A percentile compares a stretch with the other conserved stretches of the same genome.
Conservation (phyloP, 768 basidiomycete species). For the Paxillus rubicundulus region DNA sequence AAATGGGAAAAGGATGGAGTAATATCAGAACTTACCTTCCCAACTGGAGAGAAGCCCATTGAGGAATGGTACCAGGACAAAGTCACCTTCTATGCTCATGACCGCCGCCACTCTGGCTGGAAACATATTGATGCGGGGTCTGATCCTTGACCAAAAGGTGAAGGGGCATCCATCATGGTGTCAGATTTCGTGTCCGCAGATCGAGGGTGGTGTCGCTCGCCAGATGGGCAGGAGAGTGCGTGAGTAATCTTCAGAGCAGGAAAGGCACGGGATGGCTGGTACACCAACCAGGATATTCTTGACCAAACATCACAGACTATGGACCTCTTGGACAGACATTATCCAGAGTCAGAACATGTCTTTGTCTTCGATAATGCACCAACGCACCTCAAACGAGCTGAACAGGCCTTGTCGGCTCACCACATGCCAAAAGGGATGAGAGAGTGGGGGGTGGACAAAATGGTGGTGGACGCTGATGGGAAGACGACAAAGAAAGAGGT, state of each 20-base stretch:
- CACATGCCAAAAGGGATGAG: slow-evolving; percentile 20
- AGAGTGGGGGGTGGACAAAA: too few species aligned
- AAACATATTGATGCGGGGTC: slow-evolving; percentile 14
- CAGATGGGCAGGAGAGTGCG: slow-evolving; percentile 16
- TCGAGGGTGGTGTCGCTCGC: slow-evolving; percentile 22
- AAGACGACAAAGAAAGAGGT: slow-evolving; percentile 27
- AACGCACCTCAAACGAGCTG: slow-evolving; percentile 23
- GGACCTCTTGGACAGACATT: too few species aligned
- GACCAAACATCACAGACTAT: too few species aligned
- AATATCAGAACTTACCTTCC: slow-evolving; percentile 21
- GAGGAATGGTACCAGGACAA: slow-evolving; percentile 41
- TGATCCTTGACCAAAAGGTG: slow-evolving; percentile 32
- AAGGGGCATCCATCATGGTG: slow-evolving; percentile 35
- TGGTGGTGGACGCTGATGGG: slow-evolving; percentile 9
- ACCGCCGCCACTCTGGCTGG: slow-evolving; percentile 17
- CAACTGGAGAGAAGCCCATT: background rate
- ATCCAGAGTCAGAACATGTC: too few species aligned
- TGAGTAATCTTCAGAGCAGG: too few species aligned
- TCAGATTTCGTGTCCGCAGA: slow-evolving; percentile 36
- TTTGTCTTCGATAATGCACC: too few species aligned
- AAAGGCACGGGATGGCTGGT: too few species aligned
- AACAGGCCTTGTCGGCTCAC: slow-evolving; percentile 19
- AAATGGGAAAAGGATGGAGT: slow-evolving; percentile 31
- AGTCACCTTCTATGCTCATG: slow-evolving; percentile 40
- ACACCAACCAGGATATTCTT: too few species aligned